Percentiles rank a stretch among this genome's conserved stretches.
Evolutionary conservation across 768 basidiomycete species (phyloP).

Genomic region (Pulveroboletus ravenelii): DNA sequence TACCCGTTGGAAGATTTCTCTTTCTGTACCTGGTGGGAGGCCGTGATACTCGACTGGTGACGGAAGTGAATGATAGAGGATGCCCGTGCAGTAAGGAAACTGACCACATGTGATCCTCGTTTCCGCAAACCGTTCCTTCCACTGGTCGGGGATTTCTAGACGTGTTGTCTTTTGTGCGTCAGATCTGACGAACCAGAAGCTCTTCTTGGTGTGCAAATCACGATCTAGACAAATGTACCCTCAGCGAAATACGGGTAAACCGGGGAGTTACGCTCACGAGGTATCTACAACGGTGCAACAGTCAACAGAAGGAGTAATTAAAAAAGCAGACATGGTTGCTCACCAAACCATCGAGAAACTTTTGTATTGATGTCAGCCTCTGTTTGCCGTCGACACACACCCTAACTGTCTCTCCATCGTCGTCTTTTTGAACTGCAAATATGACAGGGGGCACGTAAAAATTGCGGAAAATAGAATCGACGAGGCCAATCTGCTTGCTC

Average conservation of each 20-base stretch:
- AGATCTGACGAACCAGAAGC: constrained; percentile 57
- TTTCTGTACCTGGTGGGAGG: constrained; percentile 53
- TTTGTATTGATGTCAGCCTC: constrained; percentile 43
- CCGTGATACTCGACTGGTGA: constrained; percentile 61
- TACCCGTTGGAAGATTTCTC: constrained; percentile 80
- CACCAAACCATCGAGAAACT: constrained; percentile 45
- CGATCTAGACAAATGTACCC: constrained; percentile 40
- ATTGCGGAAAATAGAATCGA: constrained; percentile 52
- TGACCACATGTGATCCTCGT: constrained; percentile 68
- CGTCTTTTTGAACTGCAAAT: constrained; percentile 40
- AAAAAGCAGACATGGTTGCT: constrained; percentile 6
- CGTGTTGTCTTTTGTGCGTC: constrained; percentile 41
- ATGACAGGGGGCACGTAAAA: constrained; percentile 50
- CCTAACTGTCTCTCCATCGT: constrained; percentile 37
- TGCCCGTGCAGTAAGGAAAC: constrained; percentile 15
- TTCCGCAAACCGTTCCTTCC: constrained; percentile 46
- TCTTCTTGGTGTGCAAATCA: constrained; percentile 53
- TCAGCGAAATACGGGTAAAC: constrained; percentile 9
- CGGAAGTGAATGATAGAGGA: background rate
- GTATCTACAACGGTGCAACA: constrained; percentile 38
- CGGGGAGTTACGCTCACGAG: constrained; percentile 37
- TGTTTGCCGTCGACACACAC: constrained; percentile 54
- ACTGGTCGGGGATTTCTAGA: constrained; percentile 48
- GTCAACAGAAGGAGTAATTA: constrained; percentile 3
- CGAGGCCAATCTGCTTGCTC: constrained; percentile 53